phyloP scores from a whole-genome alignment of 441 rosid genomes.

The Kokia cookei region DNA sequence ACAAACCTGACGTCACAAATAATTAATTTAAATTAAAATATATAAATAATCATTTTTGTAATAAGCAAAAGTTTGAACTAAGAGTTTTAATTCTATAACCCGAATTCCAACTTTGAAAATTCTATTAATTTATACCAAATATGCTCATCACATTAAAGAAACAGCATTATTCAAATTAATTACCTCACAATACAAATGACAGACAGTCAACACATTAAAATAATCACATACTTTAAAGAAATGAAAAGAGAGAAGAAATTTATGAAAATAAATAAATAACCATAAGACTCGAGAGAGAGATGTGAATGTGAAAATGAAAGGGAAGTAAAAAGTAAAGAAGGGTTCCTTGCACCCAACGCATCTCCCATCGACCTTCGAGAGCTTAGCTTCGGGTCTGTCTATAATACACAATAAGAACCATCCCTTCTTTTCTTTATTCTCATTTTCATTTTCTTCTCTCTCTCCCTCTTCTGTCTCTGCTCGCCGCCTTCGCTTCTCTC shows the following conservation, averaged over 20 bases:
- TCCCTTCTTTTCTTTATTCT: neutral
- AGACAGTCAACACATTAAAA: neutral
- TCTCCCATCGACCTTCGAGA: constrained; percentile 9
- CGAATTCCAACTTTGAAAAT: no score
- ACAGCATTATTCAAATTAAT: neutral
- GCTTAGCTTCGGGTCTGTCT: constrained; percentile 37
- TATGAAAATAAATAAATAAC: neutral
- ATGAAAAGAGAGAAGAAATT: neutral
- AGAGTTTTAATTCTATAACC: no score
- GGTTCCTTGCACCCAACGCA: constrained; percentile 76
- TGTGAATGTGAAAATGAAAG: constrained; percentile 22
- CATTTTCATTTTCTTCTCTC: constrained; percentile 1
- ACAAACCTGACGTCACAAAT: neutral
- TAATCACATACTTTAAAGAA: neutral
- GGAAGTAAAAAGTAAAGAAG: constrained; percentile 33
- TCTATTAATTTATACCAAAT: no score
- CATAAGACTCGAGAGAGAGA: constrained; percentile 16
- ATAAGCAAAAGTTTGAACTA: neutral
- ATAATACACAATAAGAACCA: constrained; percentile 72
- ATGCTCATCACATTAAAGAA: no score
- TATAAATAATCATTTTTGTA: neutral
- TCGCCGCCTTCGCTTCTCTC: constrained; percentile 16
- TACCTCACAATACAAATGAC: neutral
- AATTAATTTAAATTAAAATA: neutral
- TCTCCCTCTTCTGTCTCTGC: constrained; percentile 12